Evolutionary conservation across 2,329 filamentous ascomycete genomes (phyloP), one percentile per base, ranked within the genome.

Genomic region (Botryosphaeria agaves): DNA sequence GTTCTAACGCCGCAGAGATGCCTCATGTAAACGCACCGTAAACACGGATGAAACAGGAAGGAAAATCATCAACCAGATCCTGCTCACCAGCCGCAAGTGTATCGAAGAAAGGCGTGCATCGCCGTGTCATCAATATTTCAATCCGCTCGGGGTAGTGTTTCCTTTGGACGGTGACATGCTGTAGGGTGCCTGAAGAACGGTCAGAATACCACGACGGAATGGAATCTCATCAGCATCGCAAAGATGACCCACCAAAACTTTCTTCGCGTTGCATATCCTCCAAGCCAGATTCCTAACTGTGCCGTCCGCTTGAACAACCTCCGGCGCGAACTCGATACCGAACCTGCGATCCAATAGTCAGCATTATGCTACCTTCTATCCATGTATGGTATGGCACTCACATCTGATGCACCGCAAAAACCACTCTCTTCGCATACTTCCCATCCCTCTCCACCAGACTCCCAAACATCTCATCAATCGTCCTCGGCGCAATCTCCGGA

Each of bases 401-500:
- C 84, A 94, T 94, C 50, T 92, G 80, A 38, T 81, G 78, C 17
- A 98, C 82, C 4, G 85, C 89, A 52, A 92, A 95, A 0, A 95
- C 85, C 7, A 95, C 79, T 25, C 89, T 64, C 53, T 75, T 81
- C 1, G 87, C 78, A 44, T 84, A 95, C 53, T 92, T 94, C 38
- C 76, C 72, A 41, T 94, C 80, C 15, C 84, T 64, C 46, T 93
- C 84, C 2, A 94, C 79, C 24, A 85, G 64, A 28, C 72, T 72
- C 1, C 89, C 89, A 50, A 93, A 98, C 3, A 71, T 61, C 48
- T 95, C 87, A 7, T 87, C 77, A 0, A 72, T 64, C 2, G 70
- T 76, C 33, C 69, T 72, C 0, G 87, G 89, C 2, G 89, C 87
- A 45, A 95, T 84, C 31, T 94, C 80, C 0, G 82, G 78, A 51